A percentile compares a stretch with the other conserved stretches of the same genome.
phyloP scores from a whole-genome alignment of 2,329 filamentous ascomycete genomes.

The Colletotrichum caudatum region DNA sequence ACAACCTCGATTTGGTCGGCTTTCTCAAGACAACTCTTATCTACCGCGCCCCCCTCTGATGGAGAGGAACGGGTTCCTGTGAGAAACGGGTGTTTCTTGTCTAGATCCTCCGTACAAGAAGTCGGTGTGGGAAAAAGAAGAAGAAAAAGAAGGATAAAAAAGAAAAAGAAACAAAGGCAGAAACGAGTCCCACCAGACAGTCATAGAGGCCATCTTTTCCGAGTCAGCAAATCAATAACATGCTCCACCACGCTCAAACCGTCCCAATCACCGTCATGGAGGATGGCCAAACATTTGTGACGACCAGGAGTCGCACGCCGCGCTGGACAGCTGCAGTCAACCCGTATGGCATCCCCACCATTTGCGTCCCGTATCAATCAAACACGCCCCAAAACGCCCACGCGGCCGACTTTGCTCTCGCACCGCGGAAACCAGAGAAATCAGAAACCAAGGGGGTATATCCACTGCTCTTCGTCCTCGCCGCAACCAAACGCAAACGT shows the following conservation, averaged over 20 bases:
- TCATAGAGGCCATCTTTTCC: neutral
- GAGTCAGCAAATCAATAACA: neutral
- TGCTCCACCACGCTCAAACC: neutral
- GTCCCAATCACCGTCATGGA: neutral
- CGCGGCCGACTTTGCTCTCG: constrained; percentile 2
- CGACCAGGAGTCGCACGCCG: neutral
- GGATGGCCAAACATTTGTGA: neutral
- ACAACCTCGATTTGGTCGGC: neutral
- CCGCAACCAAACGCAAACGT: constrained; percentile 9
- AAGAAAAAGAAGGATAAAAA: neutral
- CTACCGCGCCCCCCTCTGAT: neutral
- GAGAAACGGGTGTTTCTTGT: neutral
- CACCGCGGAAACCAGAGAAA: constrained; percentile 5
- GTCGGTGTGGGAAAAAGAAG: too few relatives aligned
- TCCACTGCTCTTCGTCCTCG: constrained; percentile 16
- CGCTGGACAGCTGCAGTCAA: neutral
- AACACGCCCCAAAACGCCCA: constrained; percentile 8
- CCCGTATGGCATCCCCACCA: neutral
- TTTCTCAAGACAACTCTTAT: neutral
- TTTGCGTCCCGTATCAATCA: neutral
- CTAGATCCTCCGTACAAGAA: neutral
- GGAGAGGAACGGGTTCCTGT: neutral
- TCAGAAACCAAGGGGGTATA: constrained; percentile 29
- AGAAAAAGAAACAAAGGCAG: neutral
- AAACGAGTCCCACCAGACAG: neutral